Conservation (phyloP, 208 protist species). For the Novymonas esmeraldas region DNA sequence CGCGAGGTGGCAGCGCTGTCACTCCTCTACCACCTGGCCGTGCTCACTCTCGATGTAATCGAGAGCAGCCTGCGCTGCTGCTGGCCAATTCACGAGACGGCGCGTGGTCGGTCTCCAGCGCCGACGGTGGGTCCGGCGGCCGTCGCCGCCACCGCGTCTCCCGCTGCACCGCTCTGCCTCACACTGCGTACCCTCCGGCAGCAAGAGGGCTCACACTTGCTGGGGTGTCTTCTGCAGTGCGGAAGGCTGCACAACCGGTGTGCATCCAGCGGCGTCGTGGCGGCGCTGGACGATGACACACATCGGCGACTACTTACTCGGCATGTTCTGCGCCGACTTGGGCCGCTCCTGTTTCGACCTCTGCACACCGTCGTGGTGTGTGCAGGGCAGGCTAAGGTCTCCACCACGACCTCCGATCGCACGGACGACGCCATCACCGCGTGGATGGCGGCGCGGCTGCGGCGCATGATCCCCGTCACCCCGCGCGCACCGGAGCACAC, state of each 20-base stretch:
- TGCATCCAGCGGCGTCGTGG: not conserved
- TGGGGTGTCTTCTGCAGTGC: conserved; percentile 12
- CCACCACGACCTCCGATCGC: not conserved
- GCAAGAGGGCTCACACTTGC: conserved; percentile 25
- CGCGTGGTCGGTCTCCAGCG: too few relatives aligned
- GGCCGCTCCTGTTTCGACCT: conserved; percentile 16
- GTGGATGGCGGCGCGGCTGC: conserved; percentile 17
- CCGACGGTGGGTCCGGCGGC: too few relatives aligned
- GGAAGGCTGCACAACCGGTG: not conserved
- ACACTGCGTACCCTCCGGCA: conserved; percentile 1
- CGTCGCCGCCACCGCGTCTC: too few relatives aligned
- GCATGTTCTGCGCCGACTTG: conserved; percentile 19
- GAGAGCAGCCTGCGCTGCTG: conserved; percentile 6
- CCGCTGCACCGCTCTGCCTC: not conserved
- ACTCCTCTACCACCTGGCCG: conserved; percentile 4
- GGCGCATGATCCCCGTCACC: not conserved
- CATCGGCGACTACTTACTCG: conserved; percentile 14
- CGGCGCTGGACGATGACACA: not conserved
- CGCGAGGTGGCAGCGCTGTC: not conserved
- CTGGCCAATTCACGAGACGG: too few relatives aligned
- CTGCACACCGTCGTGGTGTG: not conserved
- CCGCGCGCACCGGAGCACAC: not conserved
- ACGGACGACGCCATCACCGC: conserved; percentile 16
- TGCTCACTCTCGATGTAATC: conserved; percentile 1
- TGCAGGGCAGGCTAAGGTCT: too few relatives aligned